Conservation (phyloP, 2,329 filamentous ascomycete species). For the Sarocladium strictum region DNA sequence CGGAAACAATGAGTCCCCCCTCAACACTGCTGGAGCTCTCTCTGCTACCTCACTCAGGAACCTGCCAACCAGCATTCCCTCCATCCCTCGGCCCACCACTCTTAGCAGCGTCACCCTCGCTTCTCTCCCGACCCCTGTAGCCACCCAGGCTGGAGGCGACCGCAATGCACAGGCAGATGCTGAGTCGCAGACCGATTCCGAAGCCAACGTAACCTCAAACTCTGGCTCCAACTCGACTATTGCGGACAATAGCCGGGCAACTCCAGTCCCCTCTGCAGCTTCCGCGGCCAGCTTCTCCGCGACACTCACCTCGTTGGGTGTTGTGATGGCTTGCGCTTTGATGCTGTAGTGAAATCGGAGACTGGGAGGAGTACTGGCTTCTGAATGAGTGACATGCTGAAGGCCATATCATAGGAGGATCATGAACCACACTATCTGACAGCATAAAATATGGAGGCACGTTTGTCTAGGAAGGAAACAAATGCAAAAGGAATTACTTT, state of each 20-base stretch:
- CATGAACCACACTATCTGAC: too few species aligned
- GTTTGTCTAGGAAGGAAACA: too few species aligned
- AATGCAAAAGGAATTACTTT: too few species aligned
- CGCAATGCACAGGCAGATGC: neutral
- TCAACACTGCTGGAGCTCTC: neutral
- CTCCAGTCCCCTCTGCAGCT: neutral
- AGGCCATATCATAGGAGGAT: too few species aligned
- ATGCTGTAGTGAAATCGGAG: neutral
- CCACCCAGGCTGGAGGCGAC: neutral
- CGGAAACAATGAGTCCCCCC: neutral
- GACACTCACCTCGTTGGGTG: neutral
- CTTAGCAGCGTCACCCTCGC: slow-evolving; percentile 1
- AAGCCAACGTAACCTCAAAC: too few species aligned
- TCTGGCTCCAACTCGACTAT: neutral
- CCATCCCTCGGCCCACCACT: neutral
- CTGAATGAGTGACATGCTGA: too few species aligned
- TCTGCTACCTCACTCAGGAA: neutral
- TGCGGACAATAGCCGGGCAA: neutral
- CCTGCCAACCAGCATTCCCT: neutral
- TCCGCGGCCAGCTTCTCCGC: neutral
- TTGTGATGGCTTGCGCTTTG: neutral
- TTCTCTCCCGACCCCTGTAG: neutral
- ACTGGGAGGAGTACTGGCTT: too few species aligned
- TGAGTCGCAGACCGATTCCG: neutral
- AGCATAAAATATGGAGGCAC: too few species aligned